Percentiles rank a stretch among this genome's conserved stretches.
These are phyloP conservation scores for Graphiopsis chlorocephala DNA, from an alignment of 2,329 filamentous ascomycete species.

Conservation along the genomic window DNA sequence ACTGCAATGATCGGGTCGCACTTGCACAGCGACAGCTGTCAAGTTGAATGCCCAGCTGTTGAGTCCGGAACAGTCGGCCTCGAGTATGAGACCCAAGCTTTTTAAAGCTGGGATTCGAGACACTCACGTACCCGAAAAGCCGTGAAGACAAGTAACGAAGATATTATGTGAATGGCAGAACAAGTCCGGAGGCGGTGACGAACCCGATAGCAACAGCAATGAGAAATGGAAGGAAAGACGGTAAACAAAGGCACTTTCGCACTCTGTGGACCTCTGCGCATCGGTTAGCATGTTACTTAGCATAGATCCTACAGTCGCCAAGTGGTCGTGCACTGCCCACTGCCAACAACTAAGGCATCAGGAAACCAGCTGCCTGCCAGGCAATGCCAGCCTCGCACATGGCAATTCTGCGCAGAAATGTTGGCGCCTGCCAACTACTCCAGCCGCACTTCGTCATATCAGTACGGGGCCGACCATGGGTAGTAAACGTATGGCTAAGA, in stretches of 20 bases:
- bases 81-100: background rate
- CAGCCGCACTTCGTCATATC: no score
- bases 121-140: background rate
- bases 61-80: background rate
- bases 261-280: background rate
- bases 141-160: background rate
- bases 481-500: background rate
- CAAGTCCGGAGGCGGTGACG: background rate
- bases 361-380: no score
- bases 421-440: conserved; percentile 1
- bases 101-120: background rate
- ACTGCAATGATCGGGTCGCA: background rate
- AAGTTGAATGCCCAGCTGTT: background rate
- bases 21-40: background rate
- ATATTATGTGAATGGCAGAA: background rate
- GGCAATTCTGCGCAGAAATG: background rate
- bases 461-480: background rate
- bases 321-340: background rate
- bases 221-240: background rate
- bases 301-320: no score
- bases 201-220: background rate
- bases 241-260: background rate
- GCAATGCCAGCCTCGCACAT: background rate
- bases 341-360: background rate
- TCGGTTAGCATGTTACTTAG: no score